Evolutionary conservation across 441 rosid species (phyloP).

Genomic region (Pelargonium myrrhifolium): DNA sequence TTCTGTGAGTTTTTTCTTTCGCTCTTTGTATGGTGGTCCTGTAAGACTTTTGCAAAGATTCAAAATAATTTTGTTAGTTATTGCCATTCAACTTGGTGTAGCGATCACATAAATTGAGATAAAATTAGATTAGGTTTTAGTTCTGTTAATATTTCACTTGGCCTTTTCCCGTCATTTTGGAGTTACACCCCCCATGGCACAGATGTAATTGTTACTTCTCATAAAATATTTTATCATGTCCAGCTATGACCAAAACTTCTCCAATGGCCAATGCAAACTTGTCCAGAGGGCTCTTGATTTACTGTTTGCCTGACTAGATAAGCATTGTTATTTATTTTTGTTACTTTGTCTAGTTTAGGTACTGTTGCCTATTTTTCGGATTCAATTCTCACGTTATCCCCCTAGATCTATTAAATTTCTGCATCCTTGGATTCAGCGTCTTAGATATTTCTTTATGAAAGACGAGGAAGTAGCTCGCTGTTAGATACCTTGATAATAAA

Average conservation of each 20-base stretch:
- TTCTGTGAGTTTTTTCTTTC: background rate
- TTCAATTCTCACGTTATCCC: background rate
- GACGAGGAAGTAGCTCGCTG: background rate
- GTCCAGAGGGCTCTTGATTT: background rate
- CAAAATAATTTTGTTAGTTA: background rate
- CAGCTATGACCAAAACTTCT: background rate
- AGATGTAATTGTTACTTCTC: background rate
- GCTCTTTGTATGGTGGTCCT: background rate
- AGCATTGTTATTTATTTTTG: background rate
- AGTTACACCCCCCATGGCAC: background rate
- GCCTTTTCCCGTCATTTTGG: background rate
- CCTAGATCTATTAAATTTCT: background rate
- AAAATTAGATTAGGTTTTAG: background rate
- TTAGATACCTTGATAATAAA: no score
- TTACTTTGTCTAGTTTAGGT: background rate
- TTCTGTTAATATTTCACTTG: constrained; percentile 1
- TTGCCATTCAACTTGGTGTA: background rate
- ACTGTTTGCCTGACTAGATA: background rate
- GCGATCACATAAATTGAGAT: constrained; percentile 1
- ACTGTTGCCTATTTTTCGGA: background rate
- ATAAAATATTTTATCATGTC: background rate
- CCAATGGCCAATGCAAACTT: constrained; percentile 1
- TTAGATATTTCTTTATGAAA: background rate
- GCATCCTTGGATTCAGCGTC: background rate
- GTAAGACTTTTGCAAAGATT: background rate